Conservation (phyloP, 192 early-diverging fungal genomes). For the Entomortierella chlamydospora region DNA sequence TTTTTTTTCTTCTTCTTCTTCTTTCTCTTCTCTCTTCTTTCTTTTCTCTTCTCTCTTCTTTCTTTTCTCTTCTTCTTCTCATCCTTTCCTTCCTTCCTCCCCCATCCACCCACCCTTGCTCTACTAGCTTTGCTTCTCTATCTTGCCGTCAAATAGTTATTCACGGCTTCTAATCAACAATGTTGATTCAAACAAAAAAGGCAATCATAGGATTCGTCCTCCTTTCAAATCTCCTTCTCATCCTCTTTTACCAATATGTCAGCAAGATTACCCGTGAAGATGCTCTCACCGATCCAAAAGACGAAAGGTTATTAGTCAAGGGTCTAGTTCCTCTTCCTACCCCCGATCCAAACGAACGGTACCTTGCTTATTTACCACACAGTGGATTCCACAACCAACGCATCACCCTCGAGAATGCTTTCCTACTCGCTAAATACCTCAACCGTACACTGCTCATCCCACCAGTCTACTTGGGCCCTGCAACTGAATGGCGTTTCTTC, state of each 20-base stretch:
- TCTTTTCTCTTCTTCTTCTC: neutral
- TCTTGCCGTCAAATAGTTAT: no score
- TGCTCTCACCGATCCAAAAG: slow-evolving; percentile 12
- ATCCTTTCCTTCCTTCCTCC: slow-evolving; percentile 4
- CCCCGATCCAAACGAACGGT: slow-evolving; percentile 53
- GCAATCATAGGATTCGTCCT: slow-evolving; percentile 34
- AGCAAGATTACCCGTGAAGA: slow-evolving; percentile 3
- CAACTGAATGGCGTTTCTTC: slow-evolving; percentile 63
- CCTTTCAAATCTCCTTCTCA: slow-evolving; percentile 24
- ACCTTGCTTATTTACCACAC: slow-evolving; percentile 66
- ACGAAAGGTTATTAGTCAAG: no score
- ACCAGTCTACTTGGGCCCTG: slow-evolving; percentile 61
- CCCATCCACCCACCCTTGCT: neutral
- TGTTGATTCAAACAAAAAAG: slow-evolving; percentile 39
- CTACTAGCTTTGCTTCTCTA: no score
- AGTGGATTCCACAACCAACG: slow-evolving; percentile 69
- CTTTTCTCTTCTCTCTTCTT: slow-evolving; percentile 1
- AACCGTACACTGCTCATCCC: slow-evolving; percentile 66
- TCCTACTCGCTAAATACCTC: slow-evolving; percentile 64
- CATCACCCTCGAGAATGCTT: slow-evolving; percentile 65
- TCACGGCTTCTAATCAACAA: no score
- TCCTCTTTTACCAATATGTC: slow-evolving; percentile 36
- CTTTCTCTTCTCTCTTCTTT: neutral
- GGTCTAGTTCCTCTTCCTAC: slow-evolving; percentile 20
- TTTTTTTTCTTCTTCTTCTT: neutral